Percentiles rank a stretch among this genome's conserved stretches.
phyloP scores from a whole-genome alignment of 148 eudicot species.

The Selenicereus undatus region DNA sequence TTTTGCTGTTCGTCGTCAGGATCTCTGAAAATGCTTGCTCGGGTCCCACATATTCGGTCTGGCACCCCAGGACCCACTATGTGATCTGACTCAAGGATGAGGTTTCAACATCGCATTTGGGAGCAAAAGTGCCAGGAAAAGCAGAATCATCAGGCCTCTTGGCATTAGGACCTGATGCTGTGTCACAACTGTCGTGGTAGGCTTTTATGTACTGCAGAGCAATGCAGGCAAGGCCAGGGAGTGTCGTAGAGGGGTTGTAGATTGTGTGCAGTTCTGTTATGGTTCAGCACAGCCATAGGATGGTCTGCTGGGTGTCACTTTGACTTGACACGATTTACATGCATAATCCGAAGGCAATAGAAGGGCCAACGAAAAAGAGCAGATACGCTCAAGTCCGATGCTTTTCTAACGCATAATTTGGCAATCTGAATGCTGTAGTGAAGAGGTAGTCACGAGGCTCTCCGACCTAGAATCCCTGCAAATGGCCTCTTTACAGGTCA shows the following conservation, averaged over 20 bases:
- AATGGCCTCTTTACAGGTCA: too few species aligned
- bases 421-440: too few species aligned
- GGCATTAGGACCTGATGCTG: conserved; percentile 59
- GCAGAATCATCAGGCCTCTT: conserved; percentile 60
- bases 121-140: conserved; percentile 69
- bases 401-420: too few species aligned
- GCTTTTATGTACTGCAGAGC: conserved; percentile 92
- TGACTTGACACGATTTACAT: too few species aligned
- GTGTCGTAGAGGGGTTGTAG: conserved; percentile 51
- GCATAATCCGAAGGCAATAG: too few species aligned
- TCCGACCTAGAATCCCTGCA: too few species aligned
- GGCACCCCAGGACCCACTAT: conserved; percentile 81
- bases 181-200: conserved; percentile 59
- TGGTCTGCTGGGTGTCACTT: too few species aligned
- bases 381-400: too few species aligned
- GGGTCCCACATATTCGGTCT: conserved; percentile 55
- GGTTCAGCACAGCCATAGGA: conserved; percentile 23
- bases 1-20: conserved; percentile 28
- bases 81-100: conserved; percentile 58
- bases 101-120: conserved; percentile 30
- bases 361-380: too few species aligned
- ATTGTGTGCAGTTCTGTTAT: conserved; percentile 66
- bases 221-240: conserved; percentile 59
- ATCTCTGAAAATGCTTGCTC: conserved; percentile 55
- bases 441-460: too few species aligned